These are phyloP conservation scores for Lasiosphaeris hirsuta DNA, from an alignment of 495 filamentous ascomycete species.

Conservation along the genomic window DNA sequence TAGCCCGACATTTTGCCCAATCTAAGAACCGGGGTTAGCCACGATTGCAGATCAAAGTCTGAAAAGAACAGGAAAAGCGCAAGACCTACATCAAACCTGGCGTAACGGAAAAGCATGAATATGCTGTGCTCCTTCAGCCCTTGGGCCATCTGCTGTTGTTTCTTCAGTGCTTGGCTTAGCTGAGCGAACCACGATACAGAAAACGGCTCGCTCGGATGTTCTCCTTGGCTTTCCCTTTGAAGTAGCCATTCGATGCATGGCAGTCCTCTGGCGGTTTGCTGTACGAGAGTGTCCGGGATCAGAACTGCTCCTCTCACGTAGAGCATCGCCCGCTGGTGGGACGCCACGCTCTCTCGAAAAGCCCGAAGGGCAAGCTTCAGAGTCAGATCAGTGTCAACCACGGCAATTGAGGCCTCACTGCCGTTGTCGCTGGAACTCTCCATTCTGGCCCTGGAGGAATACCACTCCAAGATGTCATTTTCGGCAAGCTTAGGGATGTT, in stretches of 20 bases:
- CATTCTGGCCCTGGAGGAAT: conserved; percentile 27
- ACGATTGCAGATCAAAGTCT: too few relatives aligned
- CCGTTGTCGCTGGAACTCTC: not conserved
- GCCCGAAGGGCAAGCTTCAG: conserved; percentile 16
- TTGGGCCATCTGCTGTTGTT: conserved; percentile 23
- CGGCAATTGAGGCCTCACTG: conserved; percentile 4
- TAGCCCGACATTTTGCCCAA: conserved; percentile 28
- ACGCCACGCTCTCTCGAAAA: conserved; percentile 16
- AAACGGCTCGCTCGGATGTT: conserved; percentile 10
- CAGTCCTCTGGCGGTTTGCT: conserved; percentile 15
- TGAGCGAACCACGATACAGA: conserved; percentile 28
- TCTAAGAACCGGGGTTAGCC: not conserved
- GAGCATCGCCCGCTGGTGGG: not conserved
- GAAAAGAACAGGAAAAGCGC: not conserved
- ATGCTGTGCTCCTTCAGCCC: conserved; percentile 33
- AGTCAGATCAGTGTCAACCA: not conserved
- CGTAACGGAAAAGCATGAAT: conserved; percentile 29
- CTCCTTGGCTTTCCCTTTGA: conserved; percentile 3
- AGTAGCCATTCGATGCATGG: conserved; percentile 30
- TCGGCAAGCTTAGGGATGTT: conserved; percentile 45
- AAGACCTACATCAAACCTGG: conserved; percentile 16
- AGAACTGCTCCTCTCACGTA: not conserved
- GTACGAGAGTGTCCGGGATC: conserved; percentile 7
- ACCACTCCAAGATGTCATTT: conserved; percentile 50
- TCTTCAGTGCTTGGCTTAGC: conserved; percentile 22